Evolutionary conservation across 192 early-diverging fungal species (phyloP).

Genomic region (Ambispora gerdemannii): DNA sequence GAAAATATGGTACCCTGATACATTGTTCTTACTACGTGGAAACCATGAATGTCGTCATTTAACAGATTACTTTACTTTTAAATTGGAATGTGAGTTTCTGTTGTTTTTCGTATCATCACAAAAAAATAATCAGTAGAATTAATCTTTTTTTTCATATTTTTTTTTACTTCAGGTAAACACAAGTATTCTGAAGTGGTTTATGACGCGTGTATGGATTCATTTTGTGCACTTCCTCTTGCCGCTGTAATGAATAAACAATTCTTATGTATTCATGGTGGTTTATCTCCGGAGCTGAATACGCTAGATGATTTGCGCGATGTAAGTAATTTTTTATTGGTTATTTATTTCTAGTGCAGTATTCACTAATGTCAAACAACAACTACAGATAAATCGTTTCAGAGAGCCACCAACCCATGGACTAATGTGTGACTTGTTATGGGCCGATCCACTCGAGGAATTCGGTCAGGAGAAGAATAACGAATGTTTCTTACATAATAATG

Average conservation of each 20-base stretch:
- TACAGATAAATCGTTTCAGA: slow-evolving; percentile 83
- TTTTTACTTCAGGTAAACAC: slow-evolving; percentile 65
- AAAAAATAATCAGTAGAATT: background rate
- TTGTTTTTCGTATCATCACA: background rate
- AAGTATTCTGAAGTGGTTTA: slow-evolving; percentile 92
- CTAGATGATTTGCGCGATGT: slow-evolving; percentile 80
- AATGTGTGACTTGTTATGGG: slow-evolving; percentile 95
- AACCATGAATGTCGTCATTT: slow-evolving; percentile 97
- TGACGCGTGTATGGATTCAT: slow-evolving; percentile 87
- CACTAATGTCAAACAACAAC: background rate
- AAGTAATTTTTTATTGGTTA: slow-evolving; percentile 8
- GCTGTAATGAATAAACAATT: slow-evolving; percentile 96
- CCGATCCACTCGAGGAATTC: slow-evolving; percentile 95
- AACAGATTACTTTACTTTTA: slow-evolving; percentile 97
- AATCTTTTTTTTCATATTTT: background rate
- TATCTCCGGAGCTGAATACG: slow-evolving; percentile 90
- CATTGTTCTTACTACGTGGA: slow-evolving; percentile 86
- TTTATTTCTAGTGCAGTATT: background rate
- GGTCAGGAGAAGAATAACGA: slow-evolving; percentile 90
- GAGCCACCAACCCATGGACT: slow-evolving; percentile 92
- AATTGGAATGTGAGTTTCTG: slow-evolving; percentile 72
- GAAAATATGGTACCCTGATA: slow-evolving; percentile 88
- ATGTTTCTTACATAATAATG: slow-evolving; percentile 88
- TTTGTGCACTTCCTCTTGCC: slow-evolving; percentile 88
- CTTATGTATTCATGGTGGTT: slow-evolving; percentile 93